These are phyloP conservation scores for Mycena latifolia DNA, from an alignment of 768 basidiomycete genomes.

Conservation along the genomic window DNA sequence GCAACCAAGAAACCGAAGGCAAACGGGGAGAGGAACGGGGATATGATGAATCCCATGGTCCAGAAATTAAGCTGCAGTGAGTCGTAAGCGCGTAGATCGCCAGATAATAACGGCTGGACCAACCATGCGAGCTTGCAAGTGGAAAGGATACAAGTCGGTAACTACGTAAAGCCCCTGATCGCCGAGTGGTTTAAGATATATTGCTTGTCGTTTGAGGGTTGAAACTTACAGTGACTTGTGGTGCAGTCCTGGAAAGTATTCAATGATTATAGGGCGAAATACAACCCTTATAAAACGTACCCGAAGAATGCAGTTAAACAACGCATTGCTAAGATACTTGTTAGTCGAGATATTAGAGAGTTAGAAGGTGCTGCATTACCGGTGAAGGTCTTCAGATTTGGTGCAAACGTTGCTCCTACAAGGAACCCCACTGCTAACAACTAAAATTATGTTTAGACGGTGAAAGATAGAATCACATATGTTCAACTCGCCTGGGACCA, in stretches of 20 bases:
- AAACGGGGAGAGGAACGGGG: slow-evolving; percentile 75
- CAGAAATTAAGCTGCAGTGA: slow-evolving; percentile 69
- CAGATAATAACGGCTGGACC: slow-evolving; percentile 20
- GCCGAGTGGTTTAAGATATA: slow-evolving; percentile 1
- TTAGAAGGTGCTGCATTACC: slow-evolving; percentile 44
- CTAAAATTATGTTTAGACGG: slow-evolving; percentile 42
- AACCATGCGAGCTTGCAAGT: slow-evolving; percentile 75
- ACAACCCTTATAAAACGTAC: slow-evolving; percentile 46
- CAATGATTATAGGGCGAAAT: neutral
- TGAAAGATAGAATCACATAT: neutral
- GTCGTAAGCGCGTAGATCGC: neutral
- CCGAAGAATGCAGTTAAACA: slow-evolving; percentile 70
- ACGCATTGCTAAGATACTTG: slow-evolving; percentile 59
- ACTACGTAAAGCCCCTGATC: slow-evolving; percentile 68
- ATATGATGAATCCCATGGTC: slow-evolving; percentile 81
- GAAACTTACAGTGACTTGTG: slow-evolving; percentile 68
- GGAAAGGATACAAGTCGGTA: slow-evolving; percentile 77
- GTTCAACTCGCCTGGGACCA: slow-evolving; percentile 69
- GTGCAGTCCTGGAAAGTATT: slow-evolving; percentile 57
- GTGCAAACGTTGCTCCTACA: slow-evolving; percentile 70
- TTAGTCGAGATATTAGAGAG: neutral
- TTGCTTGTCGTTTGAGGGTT: neutral
- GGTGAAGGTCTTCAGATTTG: slow-evolving; percentile 67
- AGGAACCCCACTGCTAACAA: slow-evolving; percentile 69
- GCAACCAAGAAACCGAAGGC: slow-evolving; percentile 78